Evolutionary conservation across 2,329 filamentous ascomycete species (phyloP).

Genomic region (Neopestalotiopsis clavispora): DNA sequence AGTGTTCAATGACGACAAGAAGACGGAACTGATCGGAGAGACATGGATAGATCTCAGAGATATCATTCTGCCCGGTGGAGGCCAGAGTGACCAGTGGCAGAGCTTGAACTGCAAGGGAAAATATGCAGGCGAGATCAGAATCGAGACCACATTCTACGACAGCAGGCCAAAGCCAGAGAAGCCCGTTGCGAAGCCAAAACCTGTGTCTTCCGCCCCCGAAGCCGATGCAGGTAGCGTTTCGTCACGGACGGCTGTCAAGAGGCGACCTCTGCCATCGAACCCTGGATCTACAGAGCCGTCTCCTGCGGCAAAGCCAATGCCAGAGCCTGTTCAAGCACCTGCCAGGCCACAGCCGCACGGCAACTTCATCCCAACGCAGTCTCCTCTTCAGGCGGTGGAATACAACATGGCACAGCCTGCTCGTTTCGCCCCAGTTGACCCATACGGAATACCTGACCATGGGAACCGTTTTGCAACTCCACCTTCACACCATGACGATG

Average conservation of each 20-base stretch:
- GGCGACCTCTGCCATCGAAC: constrained; percentile 82
- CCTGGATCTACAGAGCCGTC: constrained; percentile 65
- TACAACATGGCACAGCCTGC: constrained; percentile 47
- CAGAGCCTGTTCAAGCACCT: constrained; percentile 52
- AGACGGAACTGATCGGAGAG: constrained; percentile 94
- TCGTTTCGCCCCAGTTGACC: constrained; percentile 40
- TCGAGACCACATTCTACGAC: constrained; percentile 98
- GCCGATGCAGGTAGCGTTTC: constrained; percentile 29
- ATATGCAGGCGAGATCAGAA: constrained; percentile 92
- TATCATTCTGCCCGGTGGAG: constrained; percentile 83
- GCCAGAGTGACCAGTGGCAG: constrained; percentile 95
- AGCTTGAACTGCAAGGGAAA: constrained; percentile 85
- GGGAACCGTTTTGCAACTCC: constrained; percentile 38
- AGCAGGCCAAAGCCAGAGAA: constrained; percentile 81
- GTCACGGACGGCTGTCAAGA: constrained; percentile 70
- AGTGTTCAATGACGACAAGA: constrained; percentile 98
- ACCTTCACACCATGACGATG: constrained; percentile 45
- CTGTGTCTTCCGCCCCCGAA: constrained; percentile 39
- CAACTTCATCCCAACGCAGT: constrained; percentile 52
- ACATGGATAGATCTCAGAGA: constrained; percentile 83
- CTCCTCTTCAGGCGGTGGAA: constrained; percentile 58
- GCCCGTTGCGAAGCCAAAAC: constrained; percentile 59
- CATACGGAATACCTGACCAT: constrained; percentile 36
- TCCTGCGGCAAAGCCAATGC: constrained; percentile 37
- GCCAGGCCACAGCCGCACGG: constrained; percentile 52